Percentiles rank a stretch among this genome's conserved stretches.
Conservation (phyloP, 331 rosid species). For the Acacia concinna region DNA sequence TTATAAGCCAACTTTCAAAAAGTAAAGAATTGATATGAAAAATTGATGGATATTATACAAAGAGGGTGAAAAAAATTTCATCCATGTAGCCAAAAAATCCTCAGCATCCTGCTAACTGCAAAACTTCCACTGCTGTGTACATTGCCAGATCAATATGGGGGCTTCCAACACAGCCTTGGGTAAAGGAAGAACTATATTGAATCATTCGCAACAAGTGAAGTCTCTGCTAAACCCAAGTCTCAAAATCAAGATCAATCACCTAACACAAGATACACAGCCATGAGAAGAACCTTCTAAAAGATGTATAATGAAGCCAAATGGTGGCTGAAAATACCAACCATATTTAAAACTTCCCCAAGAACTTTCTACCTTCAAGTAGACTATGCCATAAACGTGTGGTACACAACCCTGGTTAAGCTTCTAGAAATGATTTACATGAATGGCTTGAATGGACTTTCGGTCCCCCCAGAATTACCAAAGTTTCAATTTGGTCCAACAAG, state of each 20-base stretch:
- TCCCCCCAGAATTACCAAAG: neutral
- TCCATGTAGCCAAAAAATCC: neutral
- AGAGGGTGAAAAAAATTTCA: neutral
- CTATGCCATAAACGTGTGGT: neutral
- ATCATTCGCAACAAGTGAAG: neutral
- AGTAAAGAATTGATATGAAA: neutral
- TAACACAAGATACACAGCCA: neutral
- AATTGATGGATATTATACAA: neutral
- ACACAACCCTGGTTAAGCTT: neutral
- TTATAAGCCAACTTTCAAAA: neutral
- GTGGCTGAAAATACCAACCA: neutral
- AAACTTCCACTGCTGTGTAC: neutral
- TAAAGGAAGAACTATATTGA: neutral
- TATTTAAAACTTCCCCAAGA: neutral
- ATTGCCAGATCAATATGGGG: neutral
- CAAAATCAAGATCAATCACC: neutral
- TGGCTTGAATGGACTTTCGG: neutral
- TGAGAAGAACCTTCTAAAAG: neutral
- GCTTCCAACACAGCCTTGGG: neutral
- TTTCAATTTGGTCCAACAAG: neutral
- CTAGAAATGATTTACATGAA: constrained; percentile 17
- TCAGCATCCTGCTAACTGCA: neutral
- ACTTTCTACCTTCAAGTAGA: constrained; percentile 5
- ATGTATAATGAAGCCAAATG: neutral
- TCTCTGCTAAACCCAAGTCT: neutral